Evolutionary conservation across 139 green algal species (phyloP).

Genomic region (Diplosphaera chodatii): DNA sequence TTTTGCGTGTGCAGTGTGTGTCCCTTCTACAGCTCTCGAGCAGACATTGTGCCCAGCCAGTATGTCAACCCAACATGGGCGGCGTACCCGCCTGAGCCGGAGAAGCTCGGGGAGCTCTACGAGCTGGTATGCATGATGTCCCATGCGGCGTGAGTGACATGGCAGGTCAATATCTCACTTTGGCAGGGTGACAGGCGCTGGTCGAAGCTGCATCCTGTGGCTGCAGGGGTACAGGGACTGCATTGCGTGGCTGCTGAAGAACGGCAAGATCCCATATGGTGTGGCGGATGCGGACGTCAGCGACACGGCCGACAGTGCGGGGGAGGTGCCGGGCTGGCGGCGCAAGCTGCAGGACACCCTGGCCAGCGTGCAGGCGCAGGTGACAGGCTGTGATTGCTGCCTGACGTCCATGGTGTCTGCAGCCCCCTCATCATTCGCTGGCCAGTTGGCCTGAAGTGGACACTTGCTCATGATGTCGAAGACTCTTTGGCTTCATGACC

Average conservation of each 20-base stretch:
- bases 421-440: no score
- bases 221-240: neutral
- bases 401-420: no score
- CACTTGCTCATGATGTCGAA: no score
- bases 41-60: slow-evolving; percentile 4
- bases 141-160: neutral
- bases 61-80: slow-evolving; percentile 8
- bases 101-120: slow-evolving; percentile 8
- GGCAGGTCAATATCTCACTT: no score
- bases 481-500: no score
- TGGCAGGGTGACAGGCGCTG: no score
- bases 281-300: neutral
- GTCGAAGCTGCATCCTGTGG: no score
- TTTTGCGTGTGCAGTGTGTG: no score
- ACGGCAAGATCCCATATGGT: neutral
- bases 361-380: neutral
- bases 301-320: neutral
- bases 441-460: no score
- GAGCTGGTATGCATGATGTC: neutral
- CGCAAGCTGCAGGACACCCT: neutral
- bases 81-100: slow-evolving; percentile 1
- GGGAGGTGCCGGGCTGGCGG: neutral
- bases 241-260: neutral
- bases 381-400: no score
- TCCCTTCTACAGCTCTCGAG: slow-evolving; percentile 11